These are phyloP conservation scores for Achaetomiella virescens DNA, from an alignment of 495 filamentous ascomycete genomes.

Conservation along the genomic window DNA sequence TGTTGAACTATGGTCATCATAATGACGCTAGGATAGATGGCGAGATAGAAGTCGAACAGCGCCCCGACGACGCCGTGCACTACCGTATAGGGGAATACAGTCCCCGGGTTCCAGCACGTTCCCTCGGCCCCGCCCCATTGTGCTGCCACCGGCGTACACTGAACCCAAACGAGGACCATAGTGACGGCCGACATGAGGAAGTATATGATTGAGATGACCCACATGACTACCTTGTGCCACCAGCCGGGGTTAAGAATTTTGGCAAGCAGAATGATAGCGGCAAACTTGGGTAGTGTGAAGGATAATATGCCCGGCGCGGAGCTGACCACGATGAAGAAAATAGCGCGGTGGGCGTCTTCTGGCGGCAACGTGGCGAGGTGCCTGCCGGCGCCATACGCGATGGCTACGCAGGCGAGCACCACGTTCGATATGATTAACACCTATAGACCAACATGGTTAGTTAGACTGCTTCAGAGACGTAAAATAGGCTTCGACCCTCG, in stretches of 20 bases:
- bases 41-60: constrained; percentile 26
- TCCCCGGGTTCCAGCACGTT: constrained; percentile 17
- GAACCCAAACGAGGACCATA: constrained; percentile 20
- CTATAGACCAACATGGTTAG: background rate
- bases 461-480: too few species aligned
- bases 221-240: constrained; percentile 15
- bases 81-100: constrained; percentile 18
- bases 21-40: constrained; percentile 18
- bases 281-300: constrained; percentile 25
- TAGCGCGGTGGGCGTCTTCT: constrained; percentile 5
- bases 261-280: constrained; percentile 21
- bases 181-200: constrained; percentile 10
- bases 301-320: constrained; percentile 22
- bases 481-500: too few species aligned
- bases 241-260: constrained; percentile 17
- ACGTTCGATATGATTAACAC: constrained; percentile 4
- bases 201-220: constrained; percentile 18
- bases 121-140: constrained; percentile 19
- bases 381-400: constrained; percentile 14
- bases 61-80: constrained; percentile 15
- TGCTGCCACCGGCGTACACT: constrained; percentile 19
- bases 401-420: constrained; percentile 5
- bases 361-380: constrained; percentile 13
- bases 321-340: constrained; percentile 24
- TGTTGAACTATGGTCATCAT: constrained; percentile 9